A percentile compares a stretch with the other conserved stretches of the same genome.
Evolutionary conservation across 345 rosid species (phyloP).

Genomic region (Brassica napus): Da-Ae NC_063451.1:20978001-20978500

Average conservation of each 20-base stretch:
- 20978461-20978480: neutral
- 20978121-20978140: neutral
- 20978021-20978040: too few species aligned
- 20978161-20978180: neutral
- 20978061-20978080: too few species aligned
- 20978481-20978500: constrained; percentile 13
- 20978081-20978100: too few species aligned
- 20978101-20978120: too few species aligned
- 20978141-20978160: neutral
- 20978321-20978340: constrained; percentile 97
- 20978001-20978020: too few species aligned
- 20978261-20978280: constrained; percentile 48
- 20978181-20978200: constrained; percentile 11
- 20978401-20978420: constrained; percentile 3
- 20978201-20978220: constrained; percentile 34
- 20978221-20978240: neutral
- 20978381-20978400: constrained; percentile 8
- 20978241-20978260: constrained; percentile 17
- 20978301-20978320: constrained; percentile 78
- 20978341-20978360: constrained; percentile 44
- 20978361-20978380: constrained; percentile 1
- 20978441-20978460: neutral
- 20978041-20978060: too few species aligned
- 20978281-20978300: constrained; percentile 80
- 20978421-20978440: too few species aligned